These are phyloP conservation scores for Akanthomyces muscarius DNA, from an alignment of 2,329 filamentous ascomycete genomes.

Conservation along the genomic window DNA sequence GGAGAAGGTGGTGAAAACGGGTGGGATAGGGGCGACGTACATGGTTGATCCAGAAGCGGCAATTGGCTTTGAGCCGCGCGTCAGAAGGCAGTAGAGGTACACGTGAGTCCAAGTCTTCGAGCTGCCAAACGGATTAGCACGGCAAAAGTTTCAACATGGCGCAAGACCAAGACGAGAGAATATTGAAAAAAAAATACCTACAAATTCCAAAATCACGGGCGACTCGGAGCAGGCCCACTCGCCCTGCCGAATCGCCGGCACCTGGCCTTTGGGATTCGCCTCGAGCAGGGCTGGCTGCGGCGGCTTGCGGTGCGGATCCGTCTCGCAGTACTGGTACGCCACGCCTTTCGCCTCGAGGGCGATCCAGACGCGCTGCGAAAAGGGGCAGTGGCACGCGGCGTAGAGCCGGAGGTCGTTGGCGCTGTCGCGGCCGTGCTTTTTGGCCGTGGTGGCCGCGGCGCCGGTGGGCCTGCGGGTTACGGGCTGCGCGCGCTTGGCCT, in stretches of 20 bases:
- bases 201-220: slow-evolving; percentile 80
- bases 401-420: slow-evolving; percentile 72
- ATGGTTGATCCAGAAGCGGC: slow-evolving; percentile 77
- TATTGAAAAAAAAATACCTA: slow-evolving; percentile 34
- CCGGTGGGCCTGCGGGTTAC: slow-evolving; percentile 70
- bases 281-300: slow-evolving; percentile 55
- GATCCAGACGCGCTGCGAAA: slow-evolving; percentile 87
- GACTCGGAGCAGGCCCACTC: slow-evolving; percentile 83
- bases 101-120: slow-evolving; percentile 67
- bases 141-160: background rate
- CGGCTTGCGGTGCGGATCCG: slow-evolving; percentile 69
- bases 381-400: slow-evolving; percentile 81
- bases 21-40: slow-evolving; percentile 39
- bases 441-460: slow-evolving; percentile 62
- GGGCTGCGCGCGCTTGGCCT: slow-evolving; percentile 63
- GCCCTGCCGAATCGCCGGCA: slow-evolving; percentile 72
- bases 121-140: slow-evolving; percentile 35
- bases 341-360: slow-evolving; percentile 75
- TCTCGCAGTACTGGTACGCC: slow-evolving; percentile 80
- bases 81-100: slow-evolving; percentile 60
- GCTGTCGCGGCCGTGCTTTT: slow-evolving; percentile 62
- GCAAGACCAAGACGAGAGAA: background rate
- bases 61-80: slow-evolving; percentile 66
- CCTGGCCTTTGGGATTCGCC: slow-evolving; percentile 69
- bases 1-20: background rate